Percentiles rank a stretch among this genome's conserved stretches.
Conservation (phyloP, 2,329 filamentous ascomycete species). For the Xylaria polymorpha region DNA sequence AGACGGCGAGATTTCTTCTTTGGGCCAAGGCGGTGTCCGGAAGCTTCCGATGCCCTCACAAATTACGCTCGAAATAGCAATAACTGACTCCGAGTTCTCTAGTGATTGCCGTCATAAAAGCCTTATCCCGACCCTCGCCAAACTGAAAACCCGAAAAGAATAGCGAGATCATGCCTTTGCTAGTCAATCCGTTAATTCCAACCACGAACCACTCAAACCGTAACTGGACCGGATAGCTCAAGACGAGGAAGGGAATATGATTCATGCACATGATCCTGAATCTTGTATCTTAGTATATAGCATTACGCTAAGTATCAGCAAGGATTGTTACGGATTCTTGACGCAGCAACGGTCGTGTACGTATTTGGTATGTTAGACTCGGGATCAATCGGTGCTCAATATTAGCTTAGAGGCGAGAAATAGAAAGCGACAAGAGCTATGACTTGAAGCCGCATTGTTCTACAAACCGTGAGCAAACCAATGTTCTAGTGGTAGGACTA, state of each 20-base stretch:
- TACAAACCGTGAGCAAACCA: background rate
- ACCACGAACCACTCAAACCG: too few species aligned
- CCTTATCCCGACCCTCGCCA: constrained; percentile 7
- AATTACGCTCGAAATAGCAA: too few species aligned
- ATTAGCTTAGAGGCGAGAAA: too few species aligned
- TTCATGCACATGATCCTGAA: background rate
- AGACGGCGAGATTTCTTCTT: too few species aligned
- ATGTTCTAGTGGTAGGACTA: background rate
- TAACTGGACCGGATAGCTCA: too few species aligned
- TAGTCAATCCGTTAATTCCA: background rate
- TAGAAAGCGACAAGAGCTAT: background rate
- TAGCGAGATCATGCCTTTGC: background rate
- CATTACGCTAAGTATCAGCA: background rate
- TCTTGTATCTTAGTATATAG: background rate
- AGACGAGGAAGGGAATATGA: background rate
- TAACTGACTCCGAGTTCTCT: too few species aligned
- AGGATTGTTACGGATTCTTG: background rate
- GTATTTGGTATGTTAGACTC: background rate
- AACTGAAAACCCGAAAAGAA: background rate
- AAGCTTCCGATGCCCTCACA: too few species aligned
- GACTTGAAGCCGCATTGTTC: background rate
- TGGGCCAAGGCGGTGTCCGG: too few species aligned
- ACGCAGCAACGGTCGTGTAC: background rate
- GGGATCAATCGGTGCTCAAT: background rate
- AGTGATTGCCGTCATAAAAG: constrained; percentile 46